Conservation (phyloP, 129 eudicot genomes). For the Daucus carota region DNA sequence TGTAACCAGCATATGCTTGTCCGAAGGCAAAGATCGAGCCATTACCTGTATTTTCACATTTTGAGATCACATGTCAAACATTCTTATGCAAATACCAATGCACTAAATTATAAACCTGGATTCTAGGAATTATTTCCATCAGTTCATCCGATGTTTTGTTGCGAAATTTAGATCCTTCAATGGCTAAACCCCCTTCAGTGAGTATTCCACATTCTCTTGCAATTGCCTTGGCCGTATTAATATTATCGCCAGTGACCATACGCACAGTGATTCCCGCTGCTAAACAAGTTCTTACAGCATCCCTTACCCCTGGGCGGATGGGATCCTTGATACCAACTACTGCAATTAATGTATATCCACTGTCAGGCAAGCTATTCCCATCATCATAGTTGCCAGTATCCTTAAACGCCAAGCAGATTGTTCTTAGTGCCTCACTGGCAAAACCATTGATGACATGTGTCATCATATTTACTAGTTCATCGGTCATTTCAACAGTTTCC, state of each 20-base stretch:
- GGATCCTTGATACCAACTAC: constrained; percentile 96
- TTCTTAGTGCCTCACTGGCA: constrained; percentile 71
- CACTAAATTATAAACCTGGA: constrained; percentile 46
- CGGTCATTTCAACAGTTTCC: constrained; percentile 33
- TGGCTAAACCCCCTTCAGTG: constrained; percentile 51
- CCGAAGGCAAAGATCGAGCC: constrained; percentile 94
- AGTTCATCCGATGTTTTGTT: constrained; percentile 33
- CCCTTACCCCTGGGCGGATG: constrained; percentile 76
- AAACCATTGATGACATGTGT: constrained; percentile 51
- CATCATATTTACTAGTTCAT: constrained; percentile 31
- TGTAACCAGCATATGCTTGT: constrained; percentile 64
- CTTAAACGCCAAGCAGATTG: constrained; percentile 77
- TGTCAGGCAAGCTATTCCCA: constrained; percentile 39
- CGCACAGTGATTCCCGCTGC: constrained; percentile 88
- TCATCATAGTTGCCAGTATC: constrained; percentile 33
- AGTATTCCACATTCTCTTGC: constrained; percentile 93
- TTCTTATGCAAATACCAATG: background rate
- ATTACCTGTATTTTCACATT: constrained; percentile 50
- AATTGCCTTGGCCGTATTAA: constrained; percentile 88
- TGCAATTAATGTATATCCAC: constrained; percentile 70
- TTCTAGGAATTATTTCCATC: constrained; percentile 43
- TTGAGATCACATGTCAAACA: background rate
- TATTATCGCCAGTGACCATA: constrained; percentile 96
- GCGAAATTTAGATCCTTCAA: constrained; percentile 85
- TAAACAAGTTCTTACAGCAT: constrained; percentile 68